Evolutionary conservation across 805 yeast genomes (phyloP).

Genomic region (Wickerhamomyces xylosicus): DNA sequence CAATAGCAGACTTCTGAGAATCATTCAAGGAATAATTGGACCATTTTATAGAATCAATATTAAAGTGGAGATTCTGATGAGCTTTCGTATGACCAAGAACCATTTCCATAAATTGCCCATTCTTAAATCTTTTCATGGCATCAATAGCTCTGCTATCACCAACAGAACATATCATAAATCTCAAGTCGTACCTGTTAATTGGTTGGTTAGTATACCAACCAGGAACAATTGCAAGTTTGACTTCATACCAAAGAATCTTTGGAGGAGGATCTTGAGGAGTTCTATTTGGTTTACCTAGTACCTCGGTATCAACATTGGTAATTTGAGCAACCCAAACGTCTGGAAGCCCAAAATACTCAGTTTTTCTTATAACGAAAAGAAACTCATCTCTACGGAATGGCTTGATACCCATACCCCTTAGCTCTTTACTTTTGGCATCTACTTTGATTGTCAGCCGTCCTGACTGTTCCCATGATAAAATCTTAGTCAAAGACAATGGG

Average conservation of each 20-base stretch:
- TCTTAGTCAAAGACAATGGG: not conserved
- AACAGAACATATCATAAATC: constrained; percentile 49
- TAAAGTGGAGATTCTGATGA: constrained; percentile 47
- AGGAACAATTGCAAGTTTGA: not conserved
- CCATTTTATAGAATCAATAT: constrained; percentile 36
- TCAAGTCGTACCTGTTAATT: constrained; percentile 11
- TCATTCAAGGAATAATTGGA: constrained; percentile 41
- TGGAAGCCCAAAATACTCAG: not conserved
- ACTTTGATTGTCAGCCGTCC: not conserved
- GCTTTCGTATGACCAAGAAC: constrained; percentile 45
- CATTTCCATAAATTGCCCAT: constrained; percentile 41
- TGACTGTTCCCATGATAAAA: not conserved
- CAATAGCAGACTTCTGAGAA: constrained; percentile 43
- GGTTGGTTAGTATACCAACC: not conserved
- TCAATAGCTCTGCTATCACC: constrained; percentile 53
- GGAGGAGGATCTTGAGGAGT: not conserved
- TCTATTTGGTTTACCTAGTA: not conserved
- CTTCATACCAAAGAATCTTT: not conserved
- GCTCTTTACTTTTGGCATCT: not conserved
- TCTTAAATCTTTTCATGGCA: constrained; percentile 53
- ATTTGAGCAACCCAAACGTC: not conserved
- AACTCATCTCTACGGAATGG: not conserved
- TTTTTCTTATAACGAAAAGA: no score
- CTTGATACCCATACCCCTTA: not conserved
- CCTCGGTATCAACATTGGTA: not conserved